These are phyloP conservation scores for Iberis amara DNA, from an alignment of 441 rosid species.

Conservation along the genomic window DNA sequence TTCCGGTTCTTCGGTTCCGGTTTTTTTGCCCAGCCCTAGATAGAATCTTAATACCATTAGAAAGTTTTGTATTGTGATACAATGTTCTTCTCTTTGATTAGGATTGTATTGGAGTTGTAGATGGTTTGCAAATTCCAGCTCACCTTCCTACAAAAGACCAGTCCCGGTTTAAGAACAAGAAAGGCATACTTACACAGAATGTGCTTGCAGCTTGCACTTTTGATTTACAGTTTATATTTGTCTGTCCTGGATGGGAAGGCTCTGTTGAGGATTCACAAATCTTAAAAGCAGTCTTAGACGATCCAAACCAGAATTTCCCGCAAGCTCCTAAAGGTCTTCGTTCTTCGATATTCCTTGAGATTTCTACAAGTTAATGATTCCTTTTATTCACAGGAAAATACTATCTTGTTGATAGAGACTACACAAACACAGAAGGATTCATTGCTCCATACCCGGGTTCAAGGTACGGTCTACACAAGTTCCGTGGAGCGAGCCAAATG, in stretches of 20 bases:
- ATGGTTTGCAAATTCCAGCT: constrained; percentile 67
- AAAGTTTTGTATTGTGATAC: too few species aligned
- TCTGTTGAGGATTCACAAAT: constrained; percentile 69
- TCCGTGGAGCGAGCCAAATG: constrained; percentile 57
- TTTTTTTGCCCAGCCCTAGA: too few species aligned
- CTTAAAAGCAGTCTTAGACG: constrained; percentile 63
- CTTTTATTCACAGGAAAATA: constrained; percentile 50
- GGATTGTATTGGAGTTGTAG: constrained; percentile 80
- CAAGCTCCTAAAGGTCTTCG: constrained; percentile 58
- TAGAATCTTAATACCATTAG: too few species aligned
- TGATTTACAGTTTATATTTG: constrained; percentile 65
- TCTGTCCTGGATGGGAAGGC: constrained; percentile 91
- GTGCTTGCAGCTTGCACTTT: constrained; percentile 83
- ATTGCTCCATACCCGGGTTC: constrained; percentile 65
- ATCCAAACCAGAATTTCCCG: constrained; percentile 83
- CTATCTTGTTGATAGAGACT: constrained; percentile 67
- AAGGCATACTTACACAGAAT: constrained; percentile 62
- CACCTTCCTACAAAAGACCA: constrained; percentile 73
- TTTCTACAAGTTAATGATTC: constrained; percentile 1
- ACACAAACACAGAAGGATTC: constrained; percentile 59
- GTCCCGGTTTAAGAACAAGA: constrained; percentile 62
- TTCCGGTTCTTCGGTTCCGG: too few species aligned
- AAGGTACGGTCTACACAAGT: constrained; percentile 52
- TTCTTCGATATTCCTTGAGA: constrained; percentile 11
- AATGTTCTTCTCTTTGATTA: constrained; percentile 28